Conservation (phyloP, 2,329 filamentous ascomycete genomes). For the Sporothrix curviconia region DNA sequence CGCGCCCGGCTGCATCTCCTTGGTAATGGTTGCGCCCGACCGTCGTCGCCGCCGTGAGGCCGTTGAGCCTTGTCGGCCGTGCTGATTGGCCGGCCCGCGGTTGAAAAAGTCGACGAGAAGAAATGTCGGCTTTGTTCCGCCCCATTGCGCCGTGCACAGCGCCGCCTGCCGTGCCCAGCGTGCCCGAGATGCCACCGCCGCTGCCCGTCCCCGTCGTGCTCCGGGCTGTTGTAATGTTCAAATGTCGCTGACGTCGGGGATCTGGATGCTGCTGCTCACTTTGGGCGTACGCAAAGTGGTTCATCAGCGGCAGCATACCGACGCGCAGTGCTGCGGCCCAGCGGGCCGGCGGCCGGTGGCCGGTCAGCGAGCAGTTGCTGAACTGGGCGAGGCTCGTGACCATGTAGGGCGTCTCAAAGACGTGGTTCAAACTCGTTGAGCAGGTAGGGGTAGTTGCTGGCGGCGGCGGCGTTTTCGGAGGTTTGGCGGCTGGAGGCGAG, state of each 20-base stretch:
- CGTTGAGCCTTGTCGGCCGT: constrained; percentile 65
- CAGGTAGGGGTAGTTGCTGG: constrained; percentile 51
- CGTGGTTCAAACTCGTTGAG: constrained; percentile 56
- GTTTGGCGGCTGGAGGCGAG: constrained; percentile 36
- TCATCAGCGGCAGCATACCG: constrained; percentile 64
- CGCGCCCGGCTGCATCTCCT: background rate
- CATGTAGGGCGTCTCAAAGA: constrained; percentile 70
- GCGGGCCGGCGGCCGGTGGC: constrained; percentile 52
- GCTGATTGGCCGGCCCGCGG: constrained; percentile 59
- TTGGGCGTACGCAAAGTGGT: constrained; percentile 70
- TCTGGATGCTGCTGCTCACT: constrained; percentile 47
- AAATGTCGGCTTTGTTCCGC: constrained; percentile 59
- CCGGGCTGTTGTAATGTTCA: constrained; percentile 60
- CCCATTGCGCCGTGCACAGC: constrained; percentile 52
- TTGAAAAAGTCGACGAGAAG: constrained; percentile 77
- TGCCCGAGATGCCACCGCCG: constrained; percentile 36
- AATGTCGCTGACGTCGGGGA: constrained; percentile 56
- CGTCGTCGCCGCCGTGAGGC: constrained; percentile 30
- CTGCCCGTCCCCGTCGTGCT: constrained; percentile 31
- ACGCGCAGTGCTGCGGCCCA: constrained; percentile 44
- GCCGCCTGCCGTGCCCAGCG: constrained; percentile 47
- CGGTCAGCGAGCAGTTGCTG: constrained; percentile 58
- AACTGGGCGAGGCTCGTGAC: constrained; percentile 57
- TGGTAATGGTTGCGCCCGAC: constrained; percentile 18
- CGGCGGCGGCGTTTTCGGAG: no score